Conservation (phyloP, 257 asterid species). For the Capsicum pubescens region DNA sequence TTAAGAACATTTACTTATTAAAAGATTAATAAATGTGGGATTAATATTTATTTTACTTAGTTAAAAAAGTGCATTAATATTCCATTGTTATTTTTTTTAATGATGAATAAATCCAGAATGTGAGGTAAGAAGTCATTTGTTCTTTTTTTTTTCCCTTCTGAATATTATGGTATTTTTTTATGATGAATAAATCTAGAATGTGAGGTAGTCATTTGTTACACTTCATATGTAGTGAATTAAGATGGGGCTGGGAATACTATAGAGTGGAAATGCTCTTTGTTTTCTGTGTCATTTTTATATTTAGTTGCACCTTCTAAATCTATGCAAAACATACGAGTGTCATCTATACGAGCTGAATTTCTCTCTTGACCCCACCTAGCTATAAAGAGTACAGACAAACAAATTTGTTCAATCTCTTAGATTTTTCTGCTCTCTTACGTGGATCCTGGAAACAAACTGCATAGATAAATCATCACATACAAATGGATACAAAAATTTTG, state of each 20-base stretch:
- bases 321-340: constrained; percentile 18
- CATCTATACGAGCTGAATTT: constrained; percentile 13
- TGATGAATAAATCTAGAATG: background rate
- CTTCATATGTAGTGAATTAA: background rate
- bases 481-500: no score
- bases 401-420: no score
- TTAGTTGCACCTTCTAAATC: background rate
- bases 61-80: background rate
- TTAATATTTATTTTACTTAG: background rate
- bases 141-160: background rate
- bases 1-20: background rate
- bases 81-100: background rate
- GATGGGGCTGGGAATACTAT: background rate
- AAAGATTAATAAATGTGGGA: background rate
- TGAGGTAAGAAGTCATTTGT: constrained; percentile 12
- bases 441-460: background rate
- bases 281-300: background rate
- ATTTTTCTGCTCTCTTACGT: background rate
- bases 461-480: background rate
- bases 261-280: background rate
- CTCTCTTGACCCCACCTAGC: background rate
- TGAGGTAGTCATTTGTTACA: constrained; percentile 4
- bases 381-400: background rate
- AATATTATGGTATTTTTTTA: background rate
- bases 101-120: constrained; percentile 7